Evolutionary conservation across 2,329 filamentous ascomycete species (phyloP).

Genomic region (Calonectria hawksworthii): DNA sequence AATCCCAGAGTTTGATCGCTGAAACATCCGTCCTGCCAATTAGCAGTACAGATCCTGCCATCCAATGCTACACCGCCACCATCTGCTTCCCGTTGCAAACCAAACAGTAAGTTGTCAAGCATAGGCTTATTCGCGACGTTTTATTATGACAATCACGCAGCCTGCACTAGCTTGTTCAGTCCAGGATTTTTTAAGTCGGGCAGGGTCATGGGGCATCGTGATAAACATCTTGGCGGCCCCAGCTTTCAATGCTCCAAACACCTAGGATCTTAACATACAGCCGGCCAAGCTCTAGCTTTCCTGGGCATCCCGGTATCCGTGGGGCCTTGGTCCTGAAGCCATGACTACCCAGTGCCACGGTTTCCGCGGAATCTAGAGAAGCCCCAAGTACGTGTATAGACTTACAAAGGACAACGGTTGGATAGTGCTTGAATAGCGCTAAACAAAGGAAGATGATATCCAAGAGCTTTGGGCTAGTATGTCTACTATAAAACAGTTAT

Average conservation of each 20-base stretch:
- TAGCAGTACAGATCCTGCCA: neutral
- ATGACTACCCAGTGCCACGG: neutral
- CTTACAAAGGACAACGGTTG: neutral
- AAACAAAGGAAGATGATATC: neutral
- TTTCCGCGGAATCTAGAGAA: neutral
- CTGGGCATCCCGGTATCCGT: neutral
- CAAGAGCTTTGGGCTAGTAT: neutral
- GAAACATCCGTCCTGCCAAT: neutral
- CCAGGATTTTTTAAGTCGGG: neutral
- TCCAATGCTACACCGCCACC: neutral
- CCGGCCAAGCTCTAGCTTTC: neutral
- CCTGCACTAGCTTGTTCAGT: neutral
- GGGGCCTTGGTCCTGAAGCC: neutral
- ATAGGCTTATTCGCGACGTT: neutral
- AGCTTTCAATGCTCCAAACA: neutral
- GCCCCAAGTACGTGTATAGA: neutral
- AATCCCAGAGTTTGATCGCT: neutral
- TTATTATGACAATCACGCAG: neutral
- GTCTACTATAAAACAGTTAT: neutral
- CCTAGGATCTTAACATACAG: neutral
- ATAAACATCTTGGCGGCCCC: neutral
- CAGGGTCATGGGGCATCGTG: neutral
- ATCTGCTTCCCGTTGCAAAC: neutral
- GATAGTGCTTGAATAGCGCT: no score
- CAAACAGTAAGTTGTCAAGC: neutral